Evolutionary conservation across 768 basidiomycete genomes (phyloP), one percentile per base, ranked within the genome.

Genomic region (Russula foetens): DNA sequence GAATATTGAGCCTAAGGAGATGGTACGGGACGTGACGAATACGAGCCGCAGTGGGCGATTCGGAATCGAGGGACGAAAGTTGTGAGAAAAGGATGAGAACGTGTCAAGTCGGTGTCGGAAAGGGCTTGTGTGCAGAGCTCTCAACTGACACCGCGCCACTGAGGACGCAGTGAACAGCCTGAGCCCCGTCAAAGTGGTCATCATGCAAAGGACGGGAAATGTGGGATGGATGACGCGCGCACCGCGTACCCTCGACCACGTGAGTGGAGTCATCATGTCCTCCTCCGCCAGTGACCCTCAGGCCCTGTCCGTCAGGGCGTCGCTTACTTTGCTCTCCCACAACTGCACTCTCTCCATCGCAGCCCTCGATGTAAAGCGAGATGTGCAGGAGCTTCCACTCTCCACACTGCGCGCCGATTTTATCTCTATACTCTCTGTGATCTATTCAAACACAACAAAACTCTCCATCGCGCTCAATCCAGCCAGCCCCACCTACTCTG

Each of bases 391-490:
- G 33, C 66, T 66, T 11, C 69, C 73, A 28, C 70, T 80, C 35
- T 26, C 70, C 6, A 69, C 78, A 57, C 64, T 89, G 48, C 79
- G 75, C 63, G 75, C 76, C 35, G 88, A 90, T 67, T 71, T 85
- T 19, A 59, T 82, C 23, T 78, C 83, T 2, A 71, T 88, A 38
- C 75, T 88, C 47, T 74, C 81, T 5, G 75, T 87, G 63, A 67
- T 88, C n/a, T 75, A 85, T 69, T 70, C 74, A 23, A 72, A 78
- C 31, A 73, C 79, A 5, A 88, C 85, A 21, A 88, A 85, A 67
- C 69, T 86, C 26, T 75, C 87, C 4, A 77, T 90, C 35, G 75
- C 80, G 1, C 75, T 87, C 53, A 87, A 84, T 45, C 83, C 85
- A 6, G 70, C 81, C 4, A 73, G 31, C 49, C 65, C 59, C 1